A percentile compares a stretch with the other conserved stretches of the same genome.
These are phyloP conservation scores for Margaritispora aquatica DNA, from an alignment of 495 filamentous ascomycete genomes.

Conservation along the genomic window DNA sequence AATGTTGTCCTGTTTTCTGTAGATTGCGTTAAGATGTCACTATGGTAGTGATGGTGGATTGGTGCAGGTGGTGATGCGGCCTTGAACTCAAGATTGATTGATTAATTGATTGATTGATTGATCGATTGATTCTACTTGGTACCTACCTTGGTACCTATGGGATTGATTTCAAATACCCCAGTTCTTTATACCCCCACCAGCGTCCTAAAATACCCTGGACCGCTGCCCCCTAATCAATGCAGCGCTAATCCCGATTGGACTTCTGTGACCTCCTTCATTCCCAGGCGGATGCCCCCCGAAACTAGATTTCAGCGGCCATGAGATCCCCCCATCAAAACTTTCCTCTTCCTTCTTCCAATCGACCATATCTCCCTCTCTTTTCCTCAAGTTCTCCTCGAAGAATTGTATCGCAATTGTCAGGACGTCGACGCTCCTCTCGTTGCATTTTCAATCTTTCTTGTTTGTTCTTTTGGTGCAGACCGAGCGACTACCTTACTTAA, in stretches of 20 bases:
- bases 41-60: too few relatives aligned
- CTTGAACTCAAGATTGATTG: too few relatives aligned
- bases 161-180: too few relatives aligned
- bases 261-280: slow-evolving; percentile 6
- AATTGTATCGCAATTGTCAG: background rate
- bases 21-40: too few relatives aligned
- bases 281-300: background rate
- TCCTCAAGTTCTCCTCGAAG: slow-evolving; percentile 12
- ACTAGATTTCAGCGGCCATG: slow-evolving; percentile 2
- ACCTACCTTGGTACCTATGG: too few relatives aligned
- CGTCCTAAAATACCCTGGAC: background rate
- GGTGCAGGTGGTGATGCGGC: too few relatives aligned
- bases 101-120: too few relatives aligned
- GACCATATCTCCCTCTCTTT: too few relatives aligned
- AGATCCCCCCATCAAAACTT: background rate
- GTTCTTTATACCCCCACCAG: background rate
- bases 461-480: background rate
- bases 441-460: slow-evolving; percentile 20
- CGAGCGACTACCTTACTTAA: background rate
- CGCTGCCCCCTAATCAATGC: background rate
- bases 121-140: too few relatives aligned
- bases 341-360: background rate
- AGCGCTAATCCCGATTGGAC: background rate
- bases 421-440: slow-evolving; percentile 21
- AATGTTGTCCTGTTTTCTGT: too few relatives aligned